Evolutionary conservation across 805 yeast species (phyloP).

Genomic region (Yarrowia sp.): DNA sequence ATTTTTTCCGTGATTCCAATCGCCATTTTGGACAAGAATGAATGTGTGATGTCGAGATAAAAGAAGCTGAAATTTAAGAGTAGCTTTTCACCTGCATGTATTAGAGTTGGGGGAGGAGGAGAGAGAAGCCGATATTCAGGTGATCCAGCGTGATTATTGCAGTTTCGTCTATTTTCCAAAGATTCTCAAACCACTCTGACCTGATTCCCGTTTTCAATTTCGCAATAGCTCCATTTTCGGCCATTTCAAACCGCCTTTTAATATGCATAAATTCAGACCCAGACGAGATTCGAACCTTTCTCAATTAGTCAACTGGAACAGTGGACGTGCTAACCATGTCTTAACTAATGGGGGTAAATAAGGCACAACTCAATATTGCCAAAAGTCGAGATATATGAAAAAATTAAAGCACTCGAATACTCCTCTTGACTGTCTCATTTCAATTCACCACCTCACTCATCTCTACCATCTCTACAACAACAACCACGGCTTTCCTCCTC

Average conservation of each 20-base stretch:
- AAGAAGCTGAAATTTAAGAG: conserved; percentile 10
- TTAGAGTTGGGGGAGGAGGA: background rate
- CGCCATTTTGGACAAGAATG: background rate
- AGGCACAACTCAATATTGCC: too few relatives aligned
- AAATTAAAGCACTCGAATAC: too few relatives aligned
- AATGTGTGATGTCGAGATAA: conserved; percentile 10
- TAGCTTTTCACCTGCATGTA: conserved; percentile 22
- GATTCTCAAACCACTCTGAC: too few relatives aligned
- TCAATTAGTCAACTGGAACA: too few relatives aligned
- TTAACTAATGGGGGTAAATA: too few relatives aligned
- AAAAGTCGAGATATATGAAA: too few relatives aligned
- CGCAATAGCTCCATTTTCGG: background rate
- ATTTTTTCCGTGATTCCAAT: conserved; percentile 64
- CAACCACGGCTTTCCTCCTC: background rate
- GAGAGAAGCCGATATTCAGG: background rate
- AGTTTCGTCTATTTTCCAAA: too few relatives aligned
- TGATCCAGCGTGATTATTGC: too few relatives aligned
- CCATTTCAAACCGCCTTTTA: background rate
- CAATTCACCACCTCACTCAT: too few relatives aligned
- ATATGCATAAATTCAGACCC: background rate
- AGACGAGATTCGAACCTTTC: background rate
- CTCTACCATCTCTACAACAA: background rate
- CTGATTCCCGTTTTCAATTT: background rate
- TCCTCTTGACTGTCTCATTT: too few relatives aligned
- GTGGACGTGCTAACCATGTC: too few relatives aligned